phyloP scores from a whole-genome alignment of 768 basidiomycete species.

The Gloeopeniophorella convolvens region DNA sequence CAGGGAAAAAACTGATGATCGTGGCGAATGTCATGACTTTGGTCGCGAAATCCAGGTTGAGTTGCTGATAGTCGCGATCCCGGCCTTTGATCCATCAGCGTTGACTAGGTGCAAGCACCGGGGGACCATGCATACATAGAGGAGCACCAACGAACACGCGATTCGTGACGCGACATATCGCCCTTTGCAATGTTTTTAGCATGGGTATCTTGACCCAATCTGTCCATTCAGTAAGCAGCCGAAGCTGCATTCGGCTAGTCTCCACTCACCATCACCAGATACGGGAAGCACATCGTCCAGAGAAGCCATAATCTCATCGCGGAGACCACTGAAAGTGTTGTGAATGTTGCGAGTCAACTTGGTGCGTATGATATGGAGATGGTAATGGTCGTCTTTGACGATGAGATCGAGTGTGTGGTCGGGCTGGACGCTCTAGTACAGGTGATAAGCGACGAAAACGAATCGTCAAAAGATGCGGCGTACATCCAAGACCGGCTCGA shows the following conservation, averaged over 20 bases:
- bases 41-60: slow-evolving; percentile 31
- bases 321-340: not conserved
- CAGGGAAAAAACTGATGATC: slow-evolving; percentile 32
- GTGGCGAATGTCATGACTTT: slow-evolving; percentile 29
- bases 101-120: not conserved
- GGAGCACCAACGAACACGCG: slow-evolving; percentile 37
- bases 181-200: not conserved
- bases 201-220: not conserved
- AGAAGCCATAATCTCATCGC: no score
- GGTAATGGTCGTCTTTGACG: not conserved
- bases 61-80: slow-evolving; percentile 31
- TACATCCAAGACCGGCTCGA: not conserved
- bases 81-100: slow-evolving; percentile 27
- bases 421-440: not conserved
- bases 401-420: not conserved
- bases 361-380: not conserved
- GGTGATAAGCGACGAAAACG: no score
- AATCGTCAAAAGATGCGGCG: not conserved
- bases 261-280: no score
- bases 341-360: slow-evolving; percentile 3
- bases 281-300: no score
- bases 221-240: no score
- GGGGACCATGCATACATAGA: slow-evolving; percentile 30
- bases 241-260: no score
- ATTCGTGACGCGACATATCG: slow-evolving; percentile 34